These are phyloP conservation scores for Phaffia rhodozyma DNA, from an alignment of 1,284 basidiomycete species.

Conservation along the genomic window DNA sequence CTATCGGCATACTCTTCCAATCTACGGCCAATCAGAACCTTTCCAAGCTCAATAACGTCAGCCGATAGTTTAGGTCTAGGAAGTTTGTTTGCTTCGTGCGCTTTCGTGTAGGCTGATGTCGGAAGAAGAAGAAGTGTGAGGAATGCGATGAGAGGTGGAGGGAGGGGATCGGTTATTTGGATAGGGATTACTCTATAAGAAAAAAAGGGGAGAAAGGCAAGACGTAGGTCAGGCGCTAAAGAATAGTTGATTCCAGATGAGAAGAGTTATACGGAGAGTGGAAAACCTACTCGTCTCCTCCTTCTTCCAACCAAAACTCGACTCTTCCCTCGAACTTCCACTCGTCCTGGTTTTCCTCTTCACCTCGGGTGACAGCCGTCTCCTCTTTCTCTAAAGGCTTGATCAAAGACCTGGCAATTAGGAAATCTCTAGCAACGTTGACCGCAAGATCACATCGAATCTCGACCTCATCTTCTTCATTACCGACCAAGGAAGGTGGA, in stretches of 20 bases:
- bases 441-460: slow-evolving; percentile 68
- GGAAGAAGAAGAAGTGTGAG: slow-evolving; percentile 54
- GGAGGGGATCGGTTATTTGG: slow-evolving; percentile 46
- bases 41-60: slow-evolving; percentile 19
- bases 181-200: slow-evolving; percentile 43
- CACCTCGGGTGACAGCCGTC: slow-evolving; percentile 15
- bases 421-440: slow-evolving; percentile 36
- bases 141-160: slow-evolving; percentile 57
- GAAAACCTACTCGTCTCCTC: slow-evolving; percentile 69
- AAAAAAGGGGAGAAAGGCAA: slow-evolving; percentile 2
- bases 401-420: slow-evolving; percentile 8
- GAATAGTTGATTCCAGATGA: slow-evolving; percentile 3
- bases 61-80: slow-evolving; percentile 60
- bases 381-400: background rate
- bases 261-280: background rate
- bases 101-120: slow-evolving; percentile 51
- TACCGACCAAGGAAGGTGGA: slow-evolving; percentile 35
- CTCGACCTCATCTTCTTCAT: slow-evolving; percentile 46
- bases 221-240: slow-evolving; percentile 14
- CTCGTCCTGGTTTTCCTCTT: slow-evolving; percentile 24
- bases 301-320: slow-evolving; percentile 83
- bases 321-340: slow-evolving; percentile 47
- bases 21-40: slow-evolving; percentile 33
- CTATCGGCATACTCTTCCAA: slow-evolving; percentile 17
- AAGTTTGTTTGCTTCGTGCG: slow-evolving; percentile 55